Base-by-base conservation (phyloP, 495 filamentous ascomycete species). In the Cladorrhinum samala region DNA sequence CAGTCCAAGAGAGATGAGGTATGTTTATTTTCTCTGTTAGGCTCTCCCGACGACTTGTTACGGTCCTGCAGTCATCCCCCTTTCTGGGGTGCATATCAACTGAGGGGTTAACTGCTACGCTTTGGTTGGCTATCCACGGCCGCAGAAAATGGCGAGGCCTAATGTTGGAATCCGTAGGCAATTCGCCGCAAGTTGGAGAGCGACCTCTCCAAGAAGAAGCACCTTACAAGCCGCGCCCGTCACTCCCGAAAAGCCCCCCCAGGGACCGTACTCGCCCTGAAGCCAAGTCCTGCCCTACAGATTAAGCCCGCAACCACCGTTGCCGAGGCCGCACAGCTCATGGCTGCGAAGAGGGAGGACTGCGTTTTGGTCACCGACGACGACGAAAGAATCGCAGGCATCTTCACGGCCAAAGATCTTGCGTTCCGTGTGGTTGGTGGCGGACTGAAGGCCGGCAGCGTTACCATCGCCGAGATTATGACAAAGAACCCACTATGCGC, bases 331-430 rank as follows among this genome's bases (percentile, higher is more conserved):
- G 92, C 93, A 25, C 94, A 99, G 74, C 76, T 99, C 66, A 99
- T 99, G 93, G 93, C 93, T 24, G 93, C 93, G 24, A 99, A 99
- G 79, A 80, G 93, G 52, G 93, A 97, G 65, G 93, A 99, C 72
- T 99, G 93, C 65, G 93, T 99, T n/a, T 75, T 99, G 49, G 93
- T 99, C 36, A 99, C 94, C 20, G 92, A 97, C 63, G 94, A 97
- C 54, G 90, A 99, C 72, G 93, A 99, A 53, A 80, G 93, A 7
- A 97, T 99, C 68, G 85, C 93, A 9, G 93, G 93, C 70, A 99
- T 99, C 60, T 99, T 99, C 70, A 99, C 93, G 2, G 93, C 93
- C 30, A 99, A 99, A 77, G 93, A 99, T 76, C 78, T 99, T 59
- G 93, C 93, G 1, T 99, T 96, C 74, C 84, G 93, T 50, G 93